Conservation (phyloP, 148 eudicot genomes). For the Vaccinium macrocarpon region DNA sequence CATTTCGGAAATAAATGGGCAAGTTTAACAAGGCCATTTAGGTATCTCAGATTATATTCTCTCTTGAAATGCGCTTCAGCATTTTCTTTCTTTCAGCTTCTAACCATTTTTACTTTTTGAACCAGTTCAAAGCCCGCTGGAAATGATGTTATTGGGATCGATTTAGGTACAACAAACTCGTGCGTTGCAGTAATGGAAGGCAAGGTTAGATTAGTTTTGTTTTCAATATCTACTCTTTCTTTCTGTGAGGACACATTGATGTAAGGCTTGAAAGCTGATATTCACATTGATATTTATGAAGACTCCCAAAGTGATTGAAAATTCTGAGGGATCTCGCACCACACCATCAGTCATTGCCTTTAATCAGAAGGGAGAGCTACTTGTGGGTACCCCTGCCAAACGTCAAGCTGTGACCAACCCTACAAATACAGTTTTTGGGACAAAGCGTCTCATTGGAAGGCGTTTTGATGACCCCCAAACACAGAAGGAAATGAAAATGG, state of each 20-base stretch:
- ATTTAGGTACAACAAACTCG: conserved; percentile 94
- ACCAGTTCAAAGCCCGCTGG: conserved; percentile 71
- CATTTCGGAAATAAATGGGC: conserved; percentile 56
- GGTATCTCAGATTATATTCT: conserved; percentile 34
- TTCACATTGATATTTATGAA: conserved; percentile 15
- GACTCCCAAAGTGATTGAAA: conserved; percentile 89
- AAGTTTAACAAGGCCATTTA: conserved; percentile 66
- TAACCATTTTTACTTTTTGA: background rate
- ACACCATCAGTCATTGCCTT: conserved; percentile 95
- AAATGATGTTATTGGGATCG: conserved; percentile 94
- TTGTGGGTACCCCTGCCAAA: conserved; percentile 92
- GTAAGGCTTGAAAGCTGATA: background rate
- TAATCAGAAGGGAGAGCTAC: conserved; percentile 73
- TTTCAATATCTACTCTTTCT: background rate
- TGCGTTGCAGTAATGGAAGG: conserved; percentile 98
- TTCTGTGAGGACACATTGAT: background rate
- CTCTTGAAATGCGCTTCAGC: background rate
- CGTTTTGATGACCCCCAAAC: conserved; percentile 86
- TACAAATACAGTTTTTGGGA: conserved; percentile 74
- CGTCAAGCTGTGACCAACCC: conserved; percentile 97
- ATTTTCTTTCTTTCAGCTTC: background rate
- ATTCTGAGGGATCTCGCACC: conserved; percentile 95
- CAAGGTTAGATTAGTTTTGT: conserved; percentile 47
- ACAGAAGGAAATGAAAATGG: conserved; percentile 95
- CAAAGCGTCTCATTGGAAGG: conserved; percentile 87